A percentile compares a stretch with the other conserved stretches of the same genome.
Conservation (phyloP, 106 monocot genomes). For the Cymbidium sinense region DNA sequence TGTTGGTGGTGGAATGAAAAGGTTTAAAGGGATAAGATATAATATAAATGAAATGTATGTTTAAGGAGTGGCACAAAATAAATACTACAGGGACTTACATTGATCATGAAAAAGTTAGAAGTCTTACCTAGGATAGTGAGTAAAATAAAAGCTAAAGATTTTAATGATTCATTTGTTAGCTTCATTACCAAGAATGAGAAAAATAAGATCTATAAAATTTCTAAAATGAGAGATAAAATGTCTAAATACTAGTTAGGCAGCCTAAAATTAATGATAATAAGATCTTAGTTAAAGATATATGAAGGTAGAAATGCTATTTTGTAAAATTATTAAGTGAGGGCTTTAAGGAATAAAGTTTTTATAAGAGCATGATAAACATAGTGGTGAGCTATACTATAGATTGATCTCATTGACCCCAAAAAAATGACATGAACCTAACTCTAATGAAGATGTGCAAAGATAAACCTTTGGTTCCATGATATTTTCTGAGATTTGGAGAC, state of each 20-base stretch:
- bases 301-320: background rate
- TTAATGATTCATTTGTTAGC: background rate
- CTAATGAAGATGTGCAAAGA: background rate
- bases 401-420: background rate
- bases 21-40: background rate
- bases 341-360: background rate
- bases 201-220: background rate
- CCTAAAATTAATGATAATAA: background rate
- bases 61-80: background rate
- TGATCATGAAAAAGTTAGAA: background rate
- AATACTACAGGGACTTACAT: background rate
- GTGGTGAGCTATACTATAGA: background rate
- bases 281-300: background rate
- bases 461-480: background rate
- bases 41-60: background rate
- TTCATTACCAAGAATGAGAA: background rate
- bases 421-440: background rate
- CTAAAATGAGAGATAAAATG: background rate
- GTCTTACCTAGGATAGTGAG: background rate
- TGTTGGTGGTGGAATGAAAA: background rate
- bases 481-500: background rate
- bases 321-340: background rate
- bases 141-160: background rate
- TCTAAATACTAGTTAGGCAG: background rate
- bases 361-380: background rate